These are phyloP conservation scores for Cicer yamashitae DNA, from an alignment of 306 rosid genomes.

Conservation along the genomic window DNA sequence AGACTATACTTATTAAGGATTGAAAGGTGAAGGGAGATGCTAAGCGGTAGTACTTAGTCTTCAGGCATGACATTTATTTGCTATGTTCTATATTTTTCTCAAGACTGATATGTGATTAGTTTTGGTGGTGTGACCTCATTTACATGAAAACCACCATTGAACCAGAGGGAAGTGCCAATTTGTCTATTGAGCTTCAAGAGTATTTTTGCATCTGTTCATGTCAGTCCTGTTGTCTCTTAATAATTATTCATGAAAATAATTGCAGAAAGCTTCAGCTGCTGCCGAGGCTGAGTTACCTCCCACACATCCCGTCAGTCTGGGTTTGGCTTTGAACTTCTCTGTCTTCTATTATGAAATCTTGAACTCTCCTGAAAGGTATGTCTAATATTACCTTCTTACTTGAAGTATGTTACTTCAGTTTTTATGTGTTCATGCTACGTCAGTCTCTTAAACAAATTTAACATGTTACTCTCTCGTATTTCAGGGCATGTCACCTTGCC, in stretches of 20 bases:
- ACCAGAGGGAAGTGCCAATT: background rate
- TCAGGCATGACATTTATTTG: slow-evolving; percentile 1
- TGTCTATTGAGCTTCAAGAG: slow-evolving; percentile 9
- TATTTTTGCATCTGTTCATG: slow-evolving; percentile 6
- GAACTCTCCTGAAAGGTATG: slow-evolving; percentile 76
- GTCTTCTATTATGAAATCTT: slow-evolving; percentile 79
- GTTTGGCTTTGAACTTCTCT: slow-evolving; percentile 73
- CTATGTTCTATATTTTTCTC: background rate
- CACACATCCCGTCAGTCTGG: slow-evolving; percentile 71
- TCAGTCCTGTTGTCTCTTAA: background rate
- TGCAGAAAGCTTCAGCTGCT: slow-evolving; percentile 57
- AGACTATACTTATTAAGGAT: background rate
- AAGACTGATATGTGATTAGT: background rate
- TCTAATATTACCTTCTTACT: background rate
- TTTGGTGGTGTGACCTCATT: slow-evolving; percentile 20
- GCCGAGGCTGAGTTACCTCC: slow-evolving; percentile 68
- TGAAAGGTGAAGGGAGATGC: background rate
- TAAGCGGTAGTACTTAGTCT: background rate
- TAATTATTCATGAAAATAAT: slow-evolving; percentile 19
- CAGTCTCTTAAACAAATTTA: slow-evolving; percentile 20
- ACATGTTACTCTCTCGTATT: slow-evolving; percentile 18
- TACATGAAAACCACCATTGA: slow-evolving; percentile 7
- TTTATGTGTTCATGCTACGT: background rate
- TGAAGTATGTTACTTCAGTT: background rate
- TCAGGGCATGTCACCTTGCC: slow-evolving; percentile 73